A percentile compares a stretch with the other conserved stretches of the same genome.
Evolutionary conservation across 148 eudicot species (phyloP).

Genomic region (Limonium bicolor): DNA sequence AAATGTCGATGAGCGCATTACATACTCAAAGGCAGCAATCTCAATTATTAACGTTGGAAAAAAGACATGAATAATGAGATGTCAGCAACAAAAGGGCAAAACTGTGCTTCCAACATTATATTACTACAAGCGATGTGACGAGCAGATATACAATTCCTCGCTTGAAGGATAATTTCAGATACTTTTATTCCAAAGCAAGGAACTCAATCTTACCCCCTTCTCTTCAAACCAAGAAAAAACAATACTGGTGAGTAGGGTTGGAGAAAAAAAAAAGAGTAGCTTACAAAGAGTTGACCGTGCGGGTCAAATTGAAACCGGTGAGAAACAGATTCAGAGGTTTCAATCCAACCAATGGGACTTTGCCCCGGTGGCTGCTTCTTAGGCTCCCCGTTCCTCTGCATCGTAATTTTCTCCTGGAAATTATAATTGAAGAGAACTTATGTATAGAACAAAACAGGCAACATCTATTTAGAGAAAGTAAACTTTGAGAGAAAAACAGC

Average conservation of each 20-base stretch:
- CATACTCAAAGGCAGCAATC: too few relatives aligned
- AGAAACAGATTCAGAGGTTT: constrained; percentile 54
- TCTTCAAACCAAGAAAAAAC: background rate
- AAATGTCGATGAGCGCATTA: too few relatives aligned
- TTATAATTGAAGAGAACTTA: background rate
- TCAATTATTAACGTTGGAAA: too few relatives aligned
- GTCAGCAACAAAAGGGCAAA: background rate
- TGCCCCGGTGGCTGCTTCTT: constrained; percentile 13
- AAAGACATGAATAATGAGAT: too few relatives aligned
- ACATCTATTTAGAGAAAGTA: background rate
- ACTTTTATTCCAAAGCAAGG: too few relatives aligned
- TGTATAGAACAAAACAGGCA: background rate
- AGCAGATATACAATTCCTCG: too few relatives aligned
- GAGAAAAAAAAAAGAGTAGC: constrained; percentile 4
- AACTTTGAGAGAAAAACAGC: background rate
- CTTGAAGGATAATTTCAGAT: too few relatives aligned
- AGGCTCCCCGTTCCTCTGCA: constrained; percentile 19
- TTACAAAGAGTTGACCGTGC: constrained; percentile 45
- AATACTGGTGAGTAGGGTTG: background rate
- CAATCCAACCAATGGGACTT: constrained; percentile 50
- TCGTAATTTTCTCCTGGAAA: constrained; percentile 33
- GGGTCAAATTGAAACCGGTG: constrained; percentile 50
- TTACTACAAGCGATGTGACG: background rate
- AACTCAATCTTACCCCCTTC: background rate
- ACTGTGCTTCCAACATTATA: background rate